Percentiles rank a stretch among this genome's conserved stretches.
Evolutionary conservation across 177 flowering plant species (phyloP).

Genomic region (Telopea speciosissima): DNA sequence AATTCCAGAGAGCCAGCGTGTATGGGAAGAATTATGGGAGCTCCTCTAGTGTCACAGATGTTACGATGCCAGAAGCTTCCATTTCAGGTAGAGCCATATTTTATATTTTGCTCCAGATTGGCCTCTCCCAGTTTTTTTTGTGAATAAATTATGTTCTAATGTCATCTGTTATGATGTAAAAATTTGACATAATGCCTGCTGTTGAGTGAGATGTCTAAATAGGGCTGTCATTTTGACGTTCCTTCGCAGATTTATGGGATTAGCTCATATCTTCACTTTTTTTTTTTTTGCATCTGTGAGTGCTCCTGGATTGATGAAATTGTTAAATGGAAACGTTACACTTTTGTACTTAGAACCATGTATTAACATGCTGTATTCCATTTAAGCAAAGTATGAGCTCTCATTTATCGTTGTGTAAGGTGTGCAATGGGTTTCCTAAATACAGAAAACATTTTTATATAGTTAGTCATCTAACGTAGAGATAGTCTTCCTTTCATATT

Average conservation of each 20-base stretch:
- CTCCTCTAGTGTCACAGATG: conserved; percentile 17
- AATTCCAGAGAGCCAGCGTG: conserved; percentile 68
- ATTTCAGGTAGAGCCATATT: conserved; percentile 35
- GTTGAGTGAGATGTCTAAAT: background rate
- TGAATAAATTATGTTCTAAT: background rate
- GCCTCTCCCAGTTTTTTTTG: conserved; percentile 1
- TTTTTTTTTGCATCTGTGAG: background rate
- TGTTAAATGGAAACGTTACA: background rate
- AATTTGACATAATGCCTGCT: background rate
- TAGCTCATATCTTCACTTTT: no score
- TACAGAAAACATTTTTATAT: background rate
- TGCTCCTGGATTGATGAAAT: background rate
- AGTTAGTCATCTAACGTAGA: no score
- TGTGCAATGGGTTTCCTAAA: background rate
- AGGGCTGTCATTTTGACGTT: background rate
- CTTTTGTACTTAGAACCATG: background rate
- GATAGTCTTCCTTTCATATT: background rate
- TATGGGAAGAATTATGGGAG: conserved; percentile 55
- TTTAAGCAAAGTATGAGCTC: background rate
- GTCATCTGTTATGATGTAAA: background rate
- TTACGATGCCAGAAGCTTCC: conserved; percentile 19
- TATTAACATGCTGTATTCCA: background rate
- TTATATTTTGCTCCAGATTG: background rate
- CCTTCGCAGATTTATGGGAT: no score
- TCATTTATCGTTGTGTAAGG: background rate